Conservation (phyloP, 169 alveolate genomes). For the Sarcocystis neurona region DNA sequence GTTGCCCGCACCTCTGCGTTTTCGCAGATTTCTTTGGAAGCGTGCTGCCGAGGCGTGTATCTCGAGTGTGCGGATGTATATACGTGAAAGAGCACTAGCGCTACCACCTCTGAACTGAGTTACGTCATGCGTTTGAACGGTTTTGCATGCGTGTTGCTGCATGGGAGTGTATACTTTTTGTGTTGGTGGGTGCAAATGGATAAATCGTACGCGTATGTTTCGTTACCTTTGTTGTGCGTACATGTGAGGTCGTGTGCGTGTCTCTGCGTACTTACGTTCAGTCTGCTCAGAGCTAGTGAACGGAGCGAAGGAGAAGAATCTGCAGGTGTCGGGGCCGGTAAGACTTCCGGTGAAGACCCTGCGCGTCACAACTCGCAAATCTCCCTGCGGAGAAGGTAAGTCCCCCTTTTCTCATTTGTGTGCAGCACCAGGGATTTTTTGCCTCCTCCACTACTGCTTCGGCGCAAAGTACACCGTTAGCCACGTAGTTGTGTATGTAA, state of each 20-base stretch:
- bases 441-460: no score
- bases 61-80: no score
- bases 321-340: constrained; percentile 95
- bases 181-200: not conserved
- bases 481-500: no score
- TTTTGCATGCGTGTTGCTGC: not conserved
- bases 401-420: not conserved
- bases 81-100: no score
- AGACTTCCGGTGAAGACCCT: constrained; percentile 96
- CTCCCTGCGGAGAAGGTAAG: constrained; percentile 97
- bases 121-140: not conserved
- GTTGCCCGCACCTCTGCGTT: no score
- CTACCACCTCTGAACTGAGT: no score
- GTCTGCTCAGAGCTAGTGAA: constrained; percentile 92
- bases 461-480: no score
- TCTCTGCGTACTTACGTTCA: constrained; percentile 49
- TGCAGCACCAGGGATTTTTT: not conserved
- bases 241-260: not conserved
- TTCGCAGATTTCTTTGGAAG: no score
- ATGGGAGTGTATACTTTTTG: not conserved
- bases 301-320: constrained; percentile 92
- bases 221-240: not conserved
- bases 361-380: constrained; percentile 94
- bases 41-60: no score
- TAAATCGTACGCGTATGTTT: constrained; percentile 11